A percentile compares a stretch with the other conserved stretches of the same genome.
These are phyloP conservation scores for Williopsis jadinii DNA, from an alignment of 1,139 yeast species.

Conservation along the genomic window DNA sequence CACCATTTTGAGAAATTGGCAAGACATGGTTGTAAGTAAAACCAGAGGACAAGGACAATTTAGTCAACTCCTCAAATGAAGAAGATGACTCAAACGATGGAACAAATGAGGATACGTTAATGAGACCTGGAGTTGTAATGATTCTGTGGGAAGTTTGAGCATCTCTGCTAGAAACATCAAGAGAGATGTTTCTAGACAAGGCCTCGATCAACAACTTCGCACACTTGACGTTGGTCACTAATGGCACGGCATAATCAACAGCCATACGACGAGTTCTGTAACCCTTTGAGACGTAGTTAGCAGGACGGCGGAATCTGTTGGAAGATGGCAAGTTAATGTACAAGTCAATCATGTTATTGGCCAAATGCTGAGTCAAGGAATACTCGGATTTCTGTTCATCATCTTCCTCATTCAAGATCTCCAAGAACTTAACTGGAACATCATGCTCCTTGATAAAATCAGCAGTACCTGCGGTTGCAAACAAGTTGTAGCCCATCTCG, in stretches of 20 bases:
- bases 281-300: conserved; percentile 95
- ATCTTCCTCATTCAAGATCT: conserved; percentile 66
- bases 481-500: conserved; percentile 81
- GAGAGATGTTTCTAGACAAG: conserved; percentile 56
- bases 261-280: conserved; percentile 99
- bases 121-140: conserved; percentile 77
- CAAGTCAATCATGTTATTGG: conserved; percentile 91
- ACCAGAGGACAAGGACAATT: conserved; percentile 74
- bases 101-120: conserved; percentile 74
- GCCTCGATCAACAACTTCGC: conserved; percentile 96
- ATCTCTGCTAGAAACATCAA: conserved; percentile 73
- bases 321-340: conserved; percentile 96
- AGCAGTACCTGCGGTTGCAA: conserved; percentile 99
- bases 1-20: conserved; percentile 64
- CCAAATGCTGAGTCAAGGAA: conserved; percentile 92
- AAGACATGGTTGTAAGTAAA: conserved; percentile 80
- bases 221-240: conserved; percentile 95
- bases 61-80: conserved; percentile 60
- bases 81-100: conserved; percentile 54
- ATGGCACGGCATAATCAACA: conserved; percentile 95
- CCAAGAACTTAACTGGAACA: conserved; percentile 91
- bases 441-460: conserved; percentile 95
- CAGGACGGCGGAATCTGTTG: conserved; percentile 97
- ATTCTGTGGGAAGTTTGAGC: conserved; percentile 89
- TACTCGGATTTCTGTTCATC: conserved; percentile 87